Conservation (phyloP, 192 early-diverging fungal genomes). For the Entomortierella parvispora region DNA sequence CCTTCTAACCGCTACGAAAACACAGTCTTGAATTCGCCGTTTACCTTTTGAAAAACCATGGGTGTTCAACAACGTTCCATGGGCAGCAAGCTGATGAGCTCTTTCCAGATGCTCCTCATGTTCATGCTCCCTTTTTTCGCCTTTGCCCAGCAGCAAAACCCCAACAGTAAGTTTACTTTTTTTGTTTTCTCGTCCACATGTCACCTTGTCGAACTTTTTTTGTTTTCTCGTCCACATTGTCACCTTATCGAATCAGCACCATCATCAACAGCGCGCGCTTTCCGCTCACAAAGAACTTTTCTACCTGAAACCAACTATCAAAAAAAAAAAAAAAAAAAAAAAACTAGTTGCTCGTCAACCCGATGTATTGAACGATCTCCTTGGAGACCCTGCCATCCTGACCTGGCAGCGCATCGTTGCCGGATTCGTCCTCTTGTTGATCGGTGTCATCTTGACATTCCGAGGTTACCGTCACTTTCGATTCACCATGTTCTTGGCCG, state of each 20-base stretch:
- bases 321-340: too few relatives aligned
- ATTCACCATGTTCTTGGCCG: conserved; percentile 42
- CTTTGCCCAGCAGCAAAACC: conserved; percentile 18
- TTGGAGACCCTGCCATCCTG: not conserved
- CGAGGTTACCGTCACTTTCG: conserved; percentile 39
- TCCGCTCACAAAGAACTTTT: too few relatives aligned
- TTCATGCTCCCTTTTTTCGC: conserved; percentile 18
- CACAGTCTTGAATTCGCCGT: too few relatives aligned
- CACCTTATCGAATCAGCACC: not conserved
- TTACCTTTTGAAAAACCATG: too few relatives aligned
- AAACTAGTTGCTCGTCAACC: not conserved
- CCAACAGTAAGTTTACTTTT: not conserved
- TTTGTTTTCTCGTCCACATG: not conserved
- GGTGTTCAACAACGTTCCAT: conserved; percentile 7
- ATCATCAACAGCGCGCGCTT: too few relatives aligned
- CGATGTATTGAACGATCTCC: not conserved
- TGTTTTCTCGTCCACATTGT: not conserved
- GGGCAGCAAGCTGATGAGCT: conserved; percentile 6
- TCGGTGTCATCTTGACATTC: conserved; percentile 27
- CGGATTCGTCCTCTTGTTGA: conserved; percentile 17
- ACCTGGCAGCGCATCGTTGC: conserved; percentile 40
- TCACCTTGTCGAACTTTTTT: not conserved
- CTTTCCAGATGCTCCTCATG: conserved; percentile 23
- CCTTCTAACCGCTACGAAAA: too few relatives aligned
- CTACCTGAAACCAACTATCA: too few relatives aligned